Conservation (phyloP, 257 asterid species). For the Solanum phureja region DNA sequence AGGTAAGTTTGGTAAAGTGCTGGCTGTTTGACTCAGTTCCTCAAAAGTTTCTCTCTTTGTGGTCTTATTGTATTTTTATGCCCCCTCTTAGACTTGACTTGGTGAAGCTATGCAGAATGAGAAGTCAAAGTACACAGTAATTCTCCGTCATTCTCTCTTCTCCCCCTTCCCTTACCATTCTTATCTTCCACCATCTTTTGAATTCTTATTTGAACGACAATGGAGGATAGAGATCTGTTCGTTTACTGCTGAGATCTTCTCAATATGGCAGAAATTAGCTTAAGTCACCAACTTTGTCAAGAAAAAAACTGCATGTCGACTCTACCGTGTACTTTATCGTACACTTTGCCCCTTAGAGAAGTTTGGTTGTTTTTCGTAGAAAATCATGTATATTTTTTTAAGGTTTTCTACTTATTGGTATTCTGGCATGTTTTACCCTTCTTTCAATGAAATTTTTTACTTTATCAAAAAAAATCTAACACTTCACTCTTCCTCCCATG, state of each 20-base stretch:
- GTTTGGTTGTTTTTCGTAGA: neutral
- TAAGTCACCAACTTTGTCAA: neutral
- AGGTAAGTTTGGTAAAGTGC: neutral
- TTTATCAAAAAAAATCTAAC: neutral
- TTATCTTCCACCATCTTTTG: neutral
- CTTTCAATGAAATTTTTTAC: neutral
- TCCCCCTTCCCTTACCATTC: neutral
- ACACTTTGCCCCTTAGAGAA: neutral
- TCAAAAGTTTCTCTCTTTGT: neutral
- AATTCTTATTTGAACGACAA: neutral
- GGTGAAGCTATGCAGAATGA: neutral
- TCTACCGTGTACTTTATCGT: neutral
- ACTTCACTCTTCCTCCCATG: neutral
- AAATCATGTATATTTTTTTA: neutral
- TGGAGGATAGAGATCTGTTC: neutral
- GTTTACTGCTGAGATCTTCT: neutral
- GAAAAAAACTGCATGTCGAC: neutral
- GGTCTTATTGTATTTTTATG: neutral
- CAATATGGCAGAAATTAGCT: neutral
- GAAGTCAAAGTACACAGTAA: neutral
- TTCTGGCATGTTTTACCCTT: neutral
- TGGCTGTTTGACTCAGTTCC: neutral
- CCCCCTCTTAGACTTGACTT: neutral
- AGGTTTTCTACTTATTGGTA: neutral
- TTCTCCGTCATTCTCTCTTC: neutral